These are phyloP conservation scores for Trichoderma reesei DNA, from an alignment of 495 filamentous ascomycete genomes.

Conservation along the genomic window DNA sequence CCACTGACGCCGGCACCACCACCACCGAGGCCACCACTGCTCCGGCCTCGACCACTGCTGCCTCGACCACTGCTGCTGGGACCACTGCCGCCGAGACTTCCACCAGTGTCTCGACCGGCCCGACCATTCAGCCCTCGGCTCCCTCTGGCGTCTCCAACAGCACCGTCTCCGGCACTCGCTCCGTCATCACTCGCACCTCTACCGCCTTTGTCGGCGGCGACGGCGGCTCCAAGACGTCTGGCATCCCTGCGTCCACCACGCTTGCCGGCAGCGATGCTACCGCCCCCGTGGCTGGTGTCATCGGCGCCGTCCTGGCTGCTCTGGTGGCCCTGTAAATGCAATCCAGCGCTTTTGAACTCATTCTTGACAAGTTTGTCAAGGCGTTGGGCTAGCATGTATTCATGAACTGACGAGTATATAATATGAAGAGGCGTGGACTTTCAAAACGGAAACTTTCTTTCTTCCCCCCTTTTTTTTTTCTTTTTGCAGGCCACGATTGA, in stretches of 20 bases:
- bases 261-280: conserved; percentile 9
- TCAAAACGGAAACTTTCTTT: not conserved
- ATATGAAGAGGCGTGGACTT: not conserved
- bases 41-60: not conserved
- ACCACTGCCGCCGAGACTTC: not conserved
- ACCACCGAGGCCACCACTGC: conserved; percentile 10
- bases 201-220: conserved; percentile 3
- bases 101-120: not conserved
- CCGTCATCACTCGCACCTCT: conserved; percentile 7
- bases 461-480: not conserved
- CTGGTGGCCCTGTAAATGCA: conserved; percentile 10
- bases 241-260: not conserved
- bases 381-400: conserved; percentile 4
- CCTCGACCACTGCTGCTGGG: conserved; percentile 2
- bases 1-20: conserved; percentile 14
- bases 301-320: conserved; percentile 11
- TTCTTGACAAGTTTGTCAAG: not conserved
- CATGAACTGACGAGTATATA: conserved; percentile 1
- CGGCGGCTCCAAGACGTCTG: not conserved
- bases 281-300: not conserved
- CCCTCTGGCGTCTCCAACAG: conserved; percentile 5
- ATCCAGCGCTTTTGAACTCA: not conserved
- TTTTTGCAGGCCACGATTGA: not conserved
- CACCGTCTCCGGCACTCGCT: conserved; percentile 7
- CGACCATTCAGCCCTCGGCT: conserved; percentile 12